Evolutionary conservation across 192 early-diverging fungal species (phyloP).

Genomic region (Gamsiella multidivaricata): DNA sequence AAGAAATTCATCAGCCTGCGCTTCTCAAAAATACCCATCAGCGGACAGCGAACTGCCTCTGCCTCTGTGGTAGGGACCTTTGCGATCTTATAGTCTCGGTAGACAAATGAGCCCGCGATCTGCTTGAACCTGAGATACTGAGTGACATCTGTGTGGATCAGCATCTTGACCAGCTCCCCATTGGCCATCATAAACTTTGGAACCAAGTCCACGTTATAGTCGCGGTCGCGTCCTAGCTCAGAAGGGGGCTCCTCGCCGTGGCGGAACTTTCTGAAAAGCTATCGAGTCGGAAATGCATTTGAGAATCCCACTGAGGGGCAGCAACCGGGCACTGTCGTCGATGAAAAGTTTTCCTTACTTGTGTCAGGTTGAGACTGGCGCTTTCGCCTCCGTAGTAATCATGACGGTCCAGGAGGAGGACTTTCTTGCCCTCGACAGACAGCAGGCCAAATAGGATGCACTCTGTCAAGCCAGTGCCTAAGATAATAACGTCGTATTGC

Average conservation of each 20-base stretch:
- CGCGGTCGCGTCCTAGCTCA: conserved; percentile 77
- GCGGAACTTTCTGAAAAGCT: conserved; percentile 82
- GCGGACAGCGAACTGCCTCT: conserved; percentile 85
- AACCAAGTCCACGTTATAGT: conserved; percentile 98
- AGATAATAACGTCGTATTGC: conserved; percentile 87
- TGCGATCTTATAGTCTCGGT: conserved; percentile 87
- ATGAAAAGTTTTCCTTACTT: too few relatives aligned
- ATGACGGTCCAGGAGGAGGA: conserved; percentile 91
- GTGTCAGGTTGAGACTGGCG: conserved; percentile 95
- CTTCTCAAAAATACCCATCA: conserved; percentile 97
- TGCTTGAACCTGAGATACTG: conserved; percentile 98
- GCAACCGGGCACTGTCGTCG: too few relatives aligned
- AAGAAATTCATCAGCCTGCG: conserved; percentile 94
- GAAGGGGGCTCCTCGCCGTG: conserved; percentile 60
- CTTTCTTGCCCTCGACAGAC: conserved; percentile 91
- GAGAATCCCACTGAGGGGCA: too few relatives aligned
- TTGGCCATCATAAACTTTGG: conserved; percentile 99
- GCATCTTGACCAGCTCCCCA: conserved; percentile 96
- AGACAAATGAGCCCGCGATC: conserved; percentile 93
- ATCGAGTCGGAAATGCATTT: too few relatives aligned
- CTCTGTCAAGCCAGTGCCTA: conserved; percentile 91
- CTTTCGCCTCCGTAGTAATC: conserved; percentile 98
- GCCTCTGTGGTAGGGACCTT: conserved; percentile 94
- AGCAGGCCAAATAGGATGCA: conserved; percentile 89
- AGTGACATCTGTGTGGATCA: conserved; percentile 98